Base-by-base conservation (phyloP, 768 basidiomycete genomes). In the Cystoderma amianthinum region DNA sequence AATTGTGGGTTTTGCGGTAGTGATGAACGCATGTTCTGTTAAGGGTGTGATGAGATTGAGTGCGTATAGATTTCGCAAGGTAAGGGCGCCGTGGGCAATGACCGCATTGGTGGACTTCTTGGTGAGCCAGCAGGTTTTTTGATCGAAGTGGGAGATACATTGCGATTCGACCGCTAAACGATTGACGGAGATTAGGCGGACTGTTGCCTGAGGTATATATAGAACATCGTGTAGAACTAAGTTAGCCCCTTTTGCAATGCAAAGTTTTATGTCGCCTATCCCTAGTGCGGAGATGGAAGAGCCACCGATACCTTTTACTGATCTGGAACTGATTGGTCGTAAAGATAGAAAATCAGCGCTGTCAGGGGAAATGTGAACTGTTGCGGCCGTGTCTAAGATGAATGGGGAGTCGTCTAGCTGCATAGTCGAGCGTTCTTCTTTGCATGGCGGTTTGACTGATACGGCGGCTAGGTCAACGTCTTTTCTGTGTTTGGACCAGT, bases 1-100 rank as follows among this genome's bases (percentile, higher is more conserved):
- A 0, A 62, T 28, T 12, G 41, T 42, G 3, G 50, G 36, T 0
- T 35, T 3, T 11, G 23, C 32, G 1, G 36, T 38, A 0, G 49
- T 42, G 7, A 45, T 4, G 25, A 54, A 33, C 1, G 55, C 47
- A 15, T 54, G 55, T 0, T 55, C 50, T 2, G 45, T 40, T 1
- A 32, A 15, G 13, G 44, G 10, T 1, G 33, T 18, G 7, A 36
- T 28, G n/a, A 53, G 22, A 21, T 39, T 40, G 32, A 55, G 39
- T 10, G 47, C 17, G 11, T 55, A 55, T 5, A 59, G 53, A 15
- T 44, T 28, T 7, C 25, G n/a, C n/a, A n/a, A 28, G 25, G 25
- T 7, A 28, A 28, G 25, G 25, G 25, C 7, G n/a, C 25, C n/a
- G 25, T 28, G 25, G n/a, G 25, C 25, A 28, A 28, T 28, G n/a